Evolutionary conservation across 768 basidiomycete genomes (phyloP), one percentile per base, ranked within the genome.

Genomic region (Kwoniella heveanensis): DNA sequence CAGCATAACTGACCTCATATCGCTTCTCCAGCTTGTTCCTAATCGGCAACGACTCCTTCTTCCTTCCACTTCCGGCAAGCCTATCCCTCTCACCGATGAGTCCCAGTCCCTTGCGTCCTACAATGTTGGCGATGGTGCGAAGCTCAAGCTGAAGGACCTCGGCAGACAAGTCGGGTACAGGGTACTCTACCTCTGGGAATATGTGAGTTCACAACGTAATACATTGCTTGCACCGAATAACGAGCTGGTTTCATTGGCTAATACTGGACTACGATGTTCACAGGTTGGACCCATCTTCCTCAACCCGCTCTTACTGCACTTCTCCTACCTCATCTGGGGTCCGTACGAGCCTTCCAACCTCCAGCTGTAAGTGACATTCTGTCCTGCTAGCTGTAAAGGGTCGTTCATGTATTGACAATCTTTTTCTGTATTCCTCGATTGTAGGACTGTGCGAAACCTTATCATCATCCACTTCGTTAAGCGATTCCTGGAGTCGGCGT

Each of bases 101-200:
- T 86, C 87, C 17, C 81, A 83, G 44, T 85, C 84, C 30, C 77
- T 98, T 49, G 79, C 77, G 15, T 83, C 85, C 26, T 84, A 86
- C n/a, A 86, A 85, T 0, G 76, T 91, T 2, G 73, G 71, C 10
- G 84, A 87, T 15, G 88, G 85, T 10, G 84, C 83, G n/a, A 86
- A 88, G 62, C 72, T 98, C 37, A 80, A 84, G 37, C 83, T 93
- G 63, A 96, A 96, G 80, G 96, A 98, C 80, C 82, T 98, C 29
- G 96, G 96, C 0, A 85, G 88, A 7, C 96, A 99, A 79, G 82
- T 95, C 49, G 85, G 86, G 72, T 97, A 94, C 90, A 85, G 84
- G 72, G 90, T 89, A 0, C 91, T 97, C 19, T 97, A 92, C 79
- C 77, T 97, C 54, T 82, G 90, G 54, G 96, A 99, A 94, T 99